Evolutionary conservation across 805 yeast species (phyloP), one percentile per base, ranked within the genome.

Genomic region (Candida piceae): DNA sequence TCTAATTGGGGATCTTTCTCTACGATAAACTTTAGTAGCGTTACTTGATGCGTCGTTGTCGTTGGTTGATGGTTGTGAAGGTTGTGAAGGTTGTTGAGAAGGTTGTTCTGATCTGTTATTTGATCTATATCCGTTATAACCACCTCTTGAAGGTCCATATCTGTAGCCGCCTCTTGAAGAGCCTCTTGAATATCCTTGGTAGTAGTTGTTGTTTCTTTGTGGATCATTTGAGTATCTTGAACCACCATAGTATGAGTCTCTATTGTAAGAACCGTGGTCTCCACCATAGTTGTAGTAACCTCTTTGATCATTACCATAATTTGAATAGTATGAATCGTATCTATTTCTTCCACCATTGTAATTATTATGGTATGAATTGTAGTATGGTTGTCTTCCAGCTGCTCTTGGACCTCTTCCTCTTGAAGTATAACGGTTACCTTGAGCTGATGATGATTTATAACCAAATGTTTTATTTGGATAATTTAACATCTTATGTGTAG

Each of bases 401-500:
- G 36, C 20, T 18, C 34, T 38, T 33, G 41, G 46, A 25, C 31
- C 40, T 39, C 20, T 39, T 35, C 39, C 45, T 24, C 49, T 29
- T 6, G 29, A 15, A 5, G 7, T 26, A 15, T 12, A 33, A 22
- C 45, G 32, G 20, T 38, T 38, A 11, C 41, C 34, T 16, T 35
- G 42, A 7, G 48, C 22, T 7, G 48, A 40, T 25, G 58, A 48
- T 11, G 63, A 51, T 30, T 55, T 61, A 42, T 63, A 64, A 9
- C 62, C 65, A 23, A 58, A 55, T 4, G 57, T 48, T 24, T 50
- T 44, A 34, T 57, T 57, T n/a, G 60, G 52, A 36, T 60, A 57
- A 40, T 60, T 61, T 17, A 56, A 38, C 64, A 60, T 57, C 26
- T 42, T 49, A 38, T 62, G 64, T 1, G 53, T 44, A 10, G 57